Conservation (phyloP, 495 filamentous ascomycete species). For the Massariosphaeria phaeospora region DNA sequence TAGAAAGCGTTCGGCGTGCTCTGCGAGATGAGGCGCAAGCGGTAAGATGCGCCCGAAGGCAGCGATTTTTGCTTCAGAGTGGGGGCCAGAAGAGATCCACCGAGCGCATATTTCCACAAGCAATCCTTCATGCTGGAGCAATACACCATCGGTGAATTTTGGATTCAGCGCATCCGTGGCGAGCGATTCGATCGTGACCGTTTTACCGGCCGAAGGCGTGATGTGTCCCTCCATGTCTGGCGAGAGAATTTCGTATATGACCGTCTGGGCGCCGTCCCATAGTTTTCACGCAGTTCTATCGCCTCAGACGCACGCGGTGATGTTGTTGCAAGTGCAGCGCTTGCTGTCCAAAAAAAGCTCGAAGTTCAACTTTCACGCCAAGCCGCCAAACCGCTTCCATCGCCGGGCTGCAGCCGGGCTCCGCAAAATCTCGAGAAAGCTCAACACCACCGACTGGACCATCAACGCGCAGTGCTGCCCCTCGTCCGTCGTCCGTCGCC, state of each 20-base stretch:
- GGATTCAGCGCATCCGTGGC: slow-evolving; percentile 53
- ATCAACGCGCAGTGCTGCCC: too few relatives aligned
- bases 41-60: slow-evolving; percentile 76
- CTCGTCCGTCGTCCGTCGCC: slow-evolving; percentile 1
- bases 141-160: slow-evolving; percentile 60
- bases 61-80: slow-evolving; percentile 52
- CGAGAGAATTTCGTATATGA: background rate
- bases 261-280: slow-evolving; percentile 27
- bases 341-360: slow-evolving; percentile 22
- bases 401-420: too few relatives aligned
- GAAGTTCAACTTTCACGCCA: slow-evolving; percentile 20
- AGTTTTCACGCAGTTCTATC: slow-evolving; percentile 17
- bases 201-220: slow-evolving; percentile 5
- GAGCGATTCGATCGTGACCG: slow-evolving; percentile 12
- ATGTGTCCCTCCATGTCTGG: slow-evolving; percentile 55
- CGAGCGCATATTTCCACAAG: slow-evolving; percentile 75
- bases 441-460: slow-evolving; percentile 4
- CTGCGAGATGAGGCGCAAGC: slow-evolving; percentile 65
- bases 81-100: slow-evolving; percentile 55
- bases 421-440: slow-evolving; percentile 2
- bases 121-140: slow-evolving; percentile 61
- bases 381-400: slow-evolving; percentile 34
- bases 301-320: slow-evolving; percentile 10
- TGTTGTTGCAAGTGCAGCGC: slow-evolving; percentile 1
- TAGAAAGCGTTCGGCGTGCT: slow-evolving; percentile 47